Conservation (phyloP, 129 eudicot genomes). For the Apium graveolens region DNA sequence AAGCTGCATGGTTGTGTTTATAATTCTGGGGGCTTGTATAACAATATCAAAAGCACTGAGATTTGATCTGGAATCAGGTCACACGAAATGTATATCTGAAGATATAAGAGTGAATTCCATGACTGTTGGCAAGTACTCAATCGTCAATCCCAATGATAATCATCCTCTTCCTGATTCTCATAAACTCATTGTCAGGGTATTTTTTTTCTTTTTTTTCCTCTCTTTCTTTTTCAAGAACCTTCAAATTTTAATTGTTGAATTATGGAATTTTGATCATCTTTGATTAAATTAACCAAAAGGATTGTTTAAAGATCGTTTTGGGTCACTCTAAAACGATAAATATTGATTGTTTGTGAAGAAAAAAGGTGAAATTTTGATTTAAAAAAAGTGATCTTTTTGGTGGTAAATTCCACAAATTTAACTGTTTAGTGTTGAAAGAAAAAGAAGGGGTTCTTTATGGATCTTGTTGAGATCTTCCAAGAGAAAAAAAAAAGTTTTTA, state of each 20-base stretch:
- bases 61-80: constrained; percentile 8
- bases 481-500: not conserved
- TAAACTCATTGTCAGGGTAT: not conserved
- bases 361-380: not conserved
- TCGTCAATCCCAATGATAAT: not conserved
- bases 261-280: not conserved
- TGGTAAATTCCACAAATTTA: not conserved
- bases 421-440: not conserved
- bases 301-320: not conserved
- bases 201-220: not conserved
- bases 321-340: not conserved
- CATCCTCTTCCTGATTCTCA: constrained; percentile 6
- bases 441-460: not conserved
- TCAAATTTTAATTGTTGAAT: not conserved
- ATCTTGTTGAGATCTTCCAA: not conserved
- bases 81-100: not conserved
- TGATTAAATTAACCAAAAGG: not conserved
- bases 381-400: not conserved
- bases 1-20: not conserved
- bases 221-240: not conserved
- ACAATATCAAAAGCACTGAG: not conserved
- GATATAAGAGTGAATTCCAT: not conserved
- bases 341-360: not conserved
- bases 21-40: not conserved
- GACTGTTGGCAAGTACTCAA: constrained; percentile 4